Base-by-base conservation (phyloP, 768 basidiomycete species). In the Boletus rubropictus region DNA sequence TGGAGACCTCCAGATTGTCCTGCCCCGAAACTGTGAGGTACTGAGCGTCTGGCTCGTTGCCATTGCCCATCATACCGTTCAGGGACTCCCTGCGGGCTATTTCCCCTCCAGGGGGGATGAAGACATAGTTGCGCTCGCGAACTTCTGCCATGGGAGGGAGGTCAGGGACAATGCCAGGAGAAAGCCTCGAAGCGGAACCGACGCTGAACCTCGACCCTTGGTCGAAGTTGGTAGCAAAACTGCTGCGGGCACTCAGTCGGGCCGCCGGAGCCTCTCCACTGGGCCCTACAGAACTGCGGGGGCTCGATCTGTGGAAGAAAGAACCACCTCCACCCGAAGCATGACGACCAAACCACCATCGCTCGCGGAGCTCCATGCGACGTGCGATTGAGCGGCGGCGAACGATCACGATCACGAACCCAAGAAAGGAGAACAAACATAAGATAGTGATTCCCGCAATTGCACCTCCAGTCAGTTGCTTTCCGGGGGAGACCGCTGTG, bases 221-320 rank as follows among this genome's bases (percentile, higher is more conserved):
- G 44, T 81, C 79, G 55, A 74, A 71, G n/a, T 73, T 77, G 15
- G 82, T 83, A 15, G 73, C 83, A 42, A 84, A 84, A 64, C 81
- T 84, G 62, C 82, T 84, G 40, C 80, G 72, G 3, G 68, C 61
- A 39, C 66, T 72, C 36, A 48, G 52, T 18, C 62, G 59, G 44
- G 66, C 66, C 12, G 44, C 33, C 14, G 51, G 46, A 2, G 50
- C 44, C 31, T 56, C 52, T 24, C 29, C 54, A 25, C 52, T 58
- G 37, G 50, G 50, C 34, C 44, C 42, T 15, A 33, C 46, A 27
- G 57, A 48, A 22, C 41, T 50, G 24, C 24, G 53, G 36, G 54
- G 11, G 45, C 46, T 47, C 31, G 52, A 53, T 39, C 39, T 27
- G 4, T 43, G 56, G 11, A 55, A 45, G 24, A 48, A 5, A 17